Evolutionary conservation across 1,284 basidiomycete species (phyloP).

Genomic region (Fomitopsis betulina): DNA sequence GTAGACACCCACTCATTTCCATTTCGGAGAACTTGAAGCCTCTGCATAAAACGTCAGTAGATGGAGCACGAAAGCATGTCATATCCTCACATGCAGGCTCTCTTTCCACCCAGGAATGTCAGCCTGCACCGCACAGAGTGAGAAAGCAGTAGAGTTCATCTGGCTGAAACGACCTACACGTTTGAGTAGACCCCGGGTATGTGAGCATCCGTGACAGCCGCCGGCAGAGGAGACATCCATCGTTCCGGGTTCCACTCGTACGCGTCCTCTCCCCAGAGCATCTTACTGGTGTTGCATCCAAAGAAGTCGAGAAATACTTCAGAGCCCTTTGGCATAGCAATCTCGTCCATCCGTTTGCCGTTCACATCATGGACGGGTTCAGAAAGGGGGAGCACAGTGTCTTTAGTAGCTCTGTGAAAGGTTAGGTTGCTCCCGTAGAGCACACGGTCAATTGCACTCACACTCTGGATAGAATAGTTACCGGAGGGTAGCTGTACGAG

Average conservation of each 20-base stretch:
- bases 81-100: conserved; percentile 1
- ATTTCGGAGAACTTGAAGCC: conserved; percentile 4
- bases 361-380: conserved; percentile 10
- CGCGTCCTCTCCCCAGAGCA: conserved; percentile 19
- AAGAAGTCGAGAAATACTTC: conserved; percentile 10
- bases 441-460: neutral
- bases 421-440: too few relatives aligned
- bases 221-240: conserved; percentile 14
- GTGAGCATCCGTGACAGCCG: conserved; percentile 8
- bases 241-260: conserved; percentile 20
- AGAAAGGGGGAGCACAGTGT: conserved; percentile 11
- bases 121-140: neutral
- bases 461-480: neutral
- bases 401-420: conserved; percentile 6
- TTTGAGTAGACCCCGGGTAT: conserved; percentile 17
- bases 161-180: conserved; percentile 10
- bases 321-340: conserved; percentile 12
- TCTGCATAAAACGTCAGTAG: neutral
- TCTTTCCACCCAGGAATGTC: conserved; percentile 2
- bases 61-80: neutral
- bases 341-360: conserved; percentile 11
- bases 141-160: neutral
- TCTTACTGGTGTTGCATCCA: conserved; percentile 13
- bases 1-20: neutral
- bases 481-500: conserved; percentile 3